Base-by-base conservation (phyloP, 2,329 filamentous ascomycete genomes). In the Tolypocladium pustulatum region DNA sequence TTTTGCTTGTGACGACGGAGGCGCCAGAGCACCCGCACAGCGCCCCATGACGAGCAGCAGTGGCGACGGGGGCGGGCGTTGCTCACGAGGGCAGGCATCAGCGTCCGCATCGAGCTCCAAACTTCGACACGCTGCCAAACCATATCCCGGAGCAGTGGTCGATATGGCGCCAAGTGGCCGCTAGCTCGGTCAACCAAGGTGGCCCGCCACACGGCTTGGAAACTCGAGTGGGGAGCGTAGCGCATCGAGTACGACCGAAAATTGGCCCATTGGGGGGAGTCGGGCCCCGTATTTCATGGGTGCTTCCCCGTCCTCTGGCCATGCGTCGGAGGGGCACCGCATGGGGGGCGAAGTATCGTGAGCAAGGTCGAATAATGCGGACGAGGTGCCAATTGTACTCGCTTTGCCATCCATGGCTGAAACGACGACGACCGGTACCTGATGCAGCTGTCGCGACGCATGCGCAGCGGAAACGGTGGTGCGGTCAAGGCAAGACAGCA, bases 211-310 rank as follows among this genome's bases (percentile, higher is more conserved):
- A 46, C 49, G 59, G 55, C 55, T 40, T 34, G 36, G 54, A 30
- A 60, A 58, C 9, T 34, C 27, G 8, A n/a, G 49, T 52, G 49
- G 62, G 62, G 62, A 63, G 61, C 59, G 63, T 68, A 67, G 68
- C 65, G 68, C 59, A 59, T 62, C 59, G 64, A 71, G 66, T 71
- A 71, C 65, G 64, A 68, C 69, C 69, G 69, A 71, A 66, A 66
- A 68, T 68, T 64, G 62, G 61, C 66, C 69, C 67, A 68, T 70
- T 64, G 60, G 64, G 61, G 62, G 61, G 60, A 43, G 56, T 55
- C 52, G 58, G 55, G 61, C 38, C 54, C 62, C 59, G 59, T 57
- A 37, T 41, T 52, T 27, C 32, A 15, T 41, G 38, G 38, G 38
- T 30, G 43, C 13, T 49, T 32, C 46, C 46, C 46, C 46, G 27